phyloP scores from a whole-genome alignment of 148 eudicot species.

The Fallopia convolvulus region DNA sequence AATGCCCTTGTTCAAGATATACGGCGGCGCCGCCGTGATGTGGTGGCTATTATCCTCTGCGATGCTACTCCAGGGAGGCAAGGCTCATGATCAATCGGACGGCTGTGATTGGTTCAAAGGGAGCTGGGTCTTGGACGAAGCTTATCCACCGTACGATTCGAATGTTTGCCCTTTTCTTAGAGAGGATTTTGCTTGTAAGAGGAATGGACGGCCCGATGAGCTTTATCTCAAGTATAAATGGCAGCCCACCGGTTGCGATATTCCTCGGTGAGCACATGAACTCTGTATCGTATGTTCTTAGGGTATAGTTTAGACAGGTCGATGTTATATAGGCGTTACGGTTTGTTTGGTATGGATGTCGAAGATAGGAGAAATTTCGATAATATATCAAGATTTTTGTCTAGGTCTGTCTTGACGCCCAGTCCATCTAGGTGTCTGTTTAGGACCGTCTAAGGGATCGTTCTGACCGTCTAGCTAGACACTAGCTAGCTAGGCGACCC shows the following conservation, averaged over 20 bases:
- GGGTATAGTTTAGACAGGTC: too few relatives aligned
- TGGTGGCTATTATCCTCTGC: slow-evolving; percentile 7
- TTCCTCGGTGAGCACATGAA: neutral
- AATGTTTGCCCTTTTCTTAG: slow-evolving; percentile 8
- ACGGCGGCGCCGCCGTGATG: neutral
- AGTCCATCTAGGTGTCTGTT: too few relatives aligned
- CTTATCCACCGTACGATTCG: slow-evolving; percentile 27
- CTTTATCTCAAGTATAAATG: slow-evolving; percentile 17
- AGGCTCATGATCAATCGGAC: neutral
- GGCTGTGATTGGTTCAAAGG: slow-evolving; percentile 44
- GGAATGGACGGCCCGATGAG: slow-evolving; percentile 16
- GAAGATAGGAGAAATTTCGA: too few relatives aligned
- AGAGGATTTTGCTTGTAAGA: slow-evolving; percentile 14
- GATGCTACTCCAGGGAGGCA: neutral
- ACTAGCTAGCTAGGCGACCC: too few relatives aligned
- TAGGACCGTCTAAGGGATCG: too few relatives aligned
- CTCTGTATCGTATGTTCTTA: too few relatives aligned
- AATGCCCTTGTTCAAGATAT: neutral
- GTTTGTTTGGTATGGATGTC: too few relatives aligned
- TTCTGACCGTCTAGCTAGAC: too few relatives aligned
- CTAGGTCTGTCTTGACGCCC: too few relatives aligned
- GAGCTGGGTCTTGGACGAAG: slow-evolving; percentile 38
- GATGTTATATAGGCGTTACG: too few relatives aligned
- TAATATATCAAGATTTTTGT: too few relatives aligned
- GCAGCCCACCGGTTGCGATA: slow-evolving; percentile 13